Evolutionary conservation across 495 filamentous ascomycete genomes (phyloP).

Genomic region (Lichina pygmaea): DNA sequence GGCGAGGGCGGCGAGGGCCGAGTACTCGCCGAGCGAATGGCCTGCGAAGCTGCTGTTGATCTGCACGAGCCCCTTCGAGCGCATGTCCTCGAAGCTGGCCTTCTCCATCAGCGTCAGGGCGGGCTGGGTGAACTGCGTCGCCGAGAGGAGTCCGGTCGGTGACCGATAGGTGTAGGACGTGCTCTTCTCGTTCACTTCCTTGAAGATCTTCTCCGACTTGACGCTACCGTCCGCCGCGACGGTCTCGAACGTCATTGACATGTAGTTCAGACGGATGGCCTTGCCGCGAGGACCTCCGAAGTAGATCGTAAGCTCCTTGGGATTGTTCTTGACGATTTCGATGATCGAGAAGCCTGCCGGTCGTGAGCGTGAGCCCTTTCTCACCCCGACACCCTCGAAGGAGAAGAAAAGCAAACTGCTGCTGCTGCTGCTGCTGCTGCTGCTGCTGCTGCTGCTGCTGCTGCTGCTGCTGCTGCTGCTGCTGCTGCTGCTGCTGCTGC

Average conservation of each 20-base stretch:
- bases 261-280: slow-evolving; percentile 94
- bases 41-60: slow-evolving; percentile 90
- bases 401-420: background rate
- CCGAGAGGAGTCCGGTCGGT: slow-evolving; percentile 81
- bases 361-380: background rate
- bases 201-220: slow-evolving; percentile 99
- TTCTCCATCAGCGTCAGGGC: slow-evolving; percentile 98
- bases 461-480: slow-evolving; percentile 5
- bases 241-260: slow-evolving; percentile 98
- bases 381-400: background rate
- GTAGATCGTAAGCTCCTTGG: slow-evolving; percentile 94
- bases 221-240: slow-evolving; percentile 70
- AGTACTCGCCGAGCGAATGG: slow-evolving; percentile 96
- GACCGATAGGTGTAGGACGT: slow-evolving; percentile 92
- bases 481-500: background rate
- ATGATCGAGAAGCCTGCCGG: slow-evolving; percentile 65
- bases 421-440: background rate
- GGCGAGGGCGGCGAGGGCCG: slow-evolving; percentile 79
- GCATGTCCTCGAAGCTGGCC: slow-evolving; percentile 98
- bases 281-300: slow-evolving; percentile 94
- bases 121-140: slow-evolving; percentile 95
- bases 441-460: slow-evolving; percentile 5
- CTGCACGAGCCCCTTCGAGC: slow-evolving; percentile 82
- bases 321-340: slow-evolving; percentile 98
- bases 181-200: slow-evolving; percentile 75